Evolutionary conservation across 2,329 filamentous ascomycete genomes (phyloP).

Genomic region (Aspergillus versicolor): DNA sequence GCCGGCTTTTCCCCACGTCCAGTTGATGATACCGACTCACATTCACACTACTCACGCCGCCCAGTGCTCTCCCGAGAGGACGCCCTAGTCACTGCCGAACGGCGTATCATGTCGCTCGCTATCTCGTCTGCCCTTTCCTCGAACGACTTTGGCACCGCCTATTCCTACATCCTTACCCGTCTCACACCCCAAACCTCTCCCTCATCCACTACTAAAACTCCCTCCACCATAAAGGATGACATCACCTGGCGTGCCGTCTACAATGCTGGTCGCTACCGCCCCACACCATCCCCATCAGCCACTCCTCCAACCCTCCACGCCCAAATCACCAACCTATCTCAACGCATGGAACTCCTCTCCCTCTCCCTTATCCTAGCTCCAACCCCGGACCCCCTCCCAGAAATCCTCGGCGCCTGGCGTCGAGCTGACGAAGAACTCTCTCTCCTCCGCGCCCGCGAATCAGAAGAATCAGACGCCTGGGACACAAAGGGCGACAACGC

Average conservation of each 20-base stretch:
- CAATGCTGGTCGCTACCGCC: slow-evolving; percentile 58
- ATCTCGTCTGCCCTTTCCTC: slow-evolving; percentile 45
- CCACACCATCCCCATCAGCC: slow-evolving; percentile 25
- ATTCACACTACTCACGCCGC: slow-evolving; percentile 14
- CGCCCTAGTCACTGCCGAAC: slow-evolving; percentile 39
- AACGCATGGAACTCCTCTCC: slow-evolving; percentile 65
- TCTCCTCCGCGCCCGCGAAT: slow-evolving; percentile 53
- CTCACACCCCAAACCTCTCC: slow-evolving; percentile 43
- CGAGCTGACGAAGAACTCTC: slow-evolving; percentile 62
- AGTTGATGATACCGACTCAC: slow-evolving; percentile 16
- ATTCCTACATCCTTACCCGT: slow-evolving; percentile 64
- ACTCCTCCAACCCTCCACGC: slow-evolving; percentile 34
- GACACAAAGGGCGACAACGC: slow-evolving; percentile 54
- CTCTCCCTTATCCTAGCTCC: slow-evolving; percentile 62
- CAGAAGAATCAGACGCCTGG: slow-evolving; percentile 57
- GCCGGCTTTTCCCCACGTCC: slow-evolving; percentile 39
- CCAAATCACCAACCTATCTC: slow-evolving; percentile 57
- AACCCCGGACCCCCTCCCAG: slow-evolving; percentile 54
- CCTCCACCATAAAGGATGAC: slow-evolving; percentile 48
- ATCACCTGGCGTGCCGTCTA: slow-evolving; percentile 65
- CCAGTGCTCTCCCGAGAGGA: slow-evolving; percentile 23
- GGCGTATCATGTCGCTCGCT: slow-evolving; percentile 48
- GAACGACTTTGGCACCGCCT: slow-evolving; percentile 59
- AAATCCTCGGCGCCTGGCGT: slow-evolving; percentile 63
- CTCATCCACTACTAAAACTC: slow-evolving; percentile 27